Base-by-base conservation (phyloP, 768 basidiomycete genomes). In the Lactarius psammicola region DNA sequence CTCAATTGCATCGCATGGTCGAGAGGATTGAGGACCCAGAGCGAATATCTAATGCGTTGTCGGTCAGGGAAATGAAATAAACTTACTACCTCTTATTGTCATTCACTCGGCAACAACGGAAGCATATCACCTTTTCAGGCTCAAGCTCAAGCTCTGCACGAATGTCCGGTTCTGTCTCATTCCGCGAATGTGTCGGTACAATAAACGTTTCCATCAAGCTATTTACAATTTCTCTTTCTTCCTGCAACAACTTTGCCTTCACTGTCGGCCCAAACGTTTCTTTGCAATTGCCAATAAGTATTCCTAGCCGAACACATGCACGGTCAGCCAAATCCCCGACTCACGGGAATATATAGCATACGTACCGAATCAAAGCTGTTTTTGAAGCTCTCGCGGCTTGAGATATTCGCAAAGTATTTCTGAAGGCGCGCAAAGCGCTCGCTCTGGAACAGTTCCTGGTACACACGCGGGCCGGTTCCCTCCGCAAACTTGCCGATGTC, bases 361-460 rank as follows among this genome's bases (percentile, higher is more conserved):
- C 82, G 28, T 70, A 84, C 85, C 70, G 75, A 72, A 62, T 84
- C 72, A 63, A 82, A 86, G 0, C 83, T 87, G 34, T 77, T 74
- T 69, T 80, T 79, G 71, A 81, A 80, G 69, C 84, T 87, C 26
- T 79, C 76, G 68, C 87, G 78, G 13, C 73, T 78, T 69, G 80
- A 77, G 38, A 86, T 60, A 33, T 78, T 80, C 4, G 72, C 72
- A 30, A 74, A 77, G 63, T 86, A 88, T 60, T 78, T 76, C 40
- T 76, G 74, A 61, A 84, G 79, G 59, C 80, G 78, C 23, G 73
- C 78, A 64, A 80, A 88, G 65, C 81, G 71, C 56, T 81, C 60
- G 56, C 64, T 71, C 64, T 76, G 72, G 60, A 87, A 74, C 4
- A 71, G 74, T 23, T 80, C 75, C 58, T 65, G 34, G 20, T 80